Conservation (phyloP, 169 alveolate genomes). For the Plasmodium gonderi region DNA sequence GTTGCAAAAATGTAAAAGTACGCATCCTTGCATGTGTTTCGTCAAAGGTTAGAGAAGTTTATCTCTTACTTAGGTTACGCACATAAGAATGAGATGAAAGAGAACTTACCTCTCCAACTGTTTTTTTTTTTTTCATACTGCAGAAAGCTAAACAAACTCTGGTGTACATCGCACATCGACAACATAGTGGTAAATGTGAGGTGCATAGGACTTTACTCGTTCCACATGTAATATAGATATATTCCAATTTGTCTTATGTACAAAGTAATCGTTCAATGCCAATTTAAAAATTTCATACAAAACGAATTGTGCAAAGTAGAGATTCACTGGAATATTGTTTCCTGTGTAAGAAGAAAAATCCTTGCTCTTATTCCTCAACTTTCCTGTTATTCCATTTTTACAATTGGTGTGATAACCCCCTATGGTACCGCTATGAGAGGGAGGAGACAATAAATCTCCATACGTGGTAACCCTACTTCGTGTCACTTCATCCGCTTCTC, state of each 20-base stretch:
- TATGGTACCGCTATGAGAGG: too few species aligned
- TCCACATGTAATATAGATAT: slow-evolving; percentile 71
- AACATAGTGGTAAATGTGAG: slow-evolving; percentile 76
- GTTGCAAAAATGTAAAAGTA: too few species aligned
- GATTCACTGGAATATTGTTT: slow-evolving; percentile 3
- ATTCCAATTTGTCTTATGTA: slow-evolving; percentile 27
- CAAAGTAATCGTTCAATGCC: slow-evolving; percentile 12
- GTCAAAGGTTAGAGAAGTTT: too few species aligned
- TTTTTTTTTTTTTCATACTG: background rate
- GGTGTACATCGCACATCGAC: slow-evolving; percentile 76
- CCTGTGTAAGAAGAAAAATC: slow-evolving; percentile 4
- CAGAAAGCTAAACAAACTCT: background rate
- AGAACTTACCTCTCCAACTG: background rate
- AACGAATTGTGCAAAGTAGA: slow-evolving; percentile 42
- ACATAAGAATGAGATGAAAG: too few species aligned
- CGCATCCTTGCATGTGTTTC: too few species aligned
- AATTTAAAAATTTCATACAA: slow-evolving; percentile 37
- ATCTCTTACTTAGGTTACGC: too few species aligned
- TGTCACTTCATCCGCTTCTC: too few species aligned
- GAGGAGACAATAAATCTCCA: too few species aligned
- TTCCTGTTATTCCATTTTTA: background rate
- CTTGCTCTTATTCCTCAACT: background rate
- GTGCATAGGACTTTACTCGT: slow-evolving; percentile 80
- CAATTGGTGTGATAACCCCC: too few species aligned
- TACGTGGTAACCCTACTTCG: too few species aligned